phyloP scores from a whole-genome alignment of 2,329 filamentous ascomycete genomes.

The Beauveria caledonica region DNA sequence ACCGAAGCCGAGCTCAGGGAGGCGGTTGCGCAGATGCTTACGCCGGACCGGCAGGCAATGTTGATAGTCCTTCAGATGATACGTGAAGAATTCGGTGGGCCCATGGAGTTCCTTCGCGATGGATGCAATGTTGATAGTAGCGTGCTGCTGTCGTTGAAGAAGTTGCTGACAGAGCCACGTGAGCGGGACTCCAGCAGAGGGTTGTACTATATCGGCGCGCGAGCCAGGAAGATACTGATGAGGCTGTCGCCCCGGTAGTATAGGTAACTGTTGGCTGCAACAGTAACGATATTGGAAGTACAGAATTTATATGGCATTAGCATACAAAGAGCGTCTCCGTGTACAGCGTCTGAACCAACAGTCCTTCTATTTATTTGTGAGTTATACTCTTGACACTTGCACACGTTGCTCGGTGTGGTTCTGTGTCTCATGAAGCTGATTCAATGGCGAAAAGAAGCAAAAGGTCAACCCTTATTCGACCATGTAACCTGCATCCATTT shows the following conservation, averaged over 20 bases:
- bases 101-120: conserved; percentile 8
- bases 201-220: not conserved
- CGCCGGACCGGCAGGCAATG: conserved; percentile 4
- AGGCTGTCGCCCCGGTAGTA: not conserved
- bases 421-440: too few relatives aligned
- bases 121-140: not conserved
- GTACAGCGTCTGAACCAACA: too few relatives aligned
- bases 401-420: too few relatives aligned
- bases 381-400: too few relatives aligned
- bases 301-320: too few relatives aligned
- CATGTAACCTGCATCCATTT: too few relatives aligned
- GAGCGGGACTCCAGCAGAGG: not conserved
- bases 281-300: too few relatives aligned
- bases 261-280: too few relatives aligned
- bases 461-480: too few relatives aligned
- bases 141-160: not conserved
- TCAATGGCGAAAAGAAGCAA: too few relatives aligned
- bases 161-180: not conserved
- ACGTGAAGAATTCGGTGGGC: conserved; percentile 11
- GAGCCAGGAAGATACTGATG: not conserved
- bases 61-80: conserved; percentile 12
- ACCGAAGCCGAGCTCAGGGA: not conserved
- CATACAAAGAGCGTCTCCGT: too few relatives aligned
- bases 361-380: too few relatives aligned
- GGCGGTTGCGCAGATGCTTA: not conserved